These are phyloP conservation scores for Paracoccidioides lutzii DNA, from an alignment of 2,329 filamentous ascomycete genomes.

Conservation along the genomic window DNA sequence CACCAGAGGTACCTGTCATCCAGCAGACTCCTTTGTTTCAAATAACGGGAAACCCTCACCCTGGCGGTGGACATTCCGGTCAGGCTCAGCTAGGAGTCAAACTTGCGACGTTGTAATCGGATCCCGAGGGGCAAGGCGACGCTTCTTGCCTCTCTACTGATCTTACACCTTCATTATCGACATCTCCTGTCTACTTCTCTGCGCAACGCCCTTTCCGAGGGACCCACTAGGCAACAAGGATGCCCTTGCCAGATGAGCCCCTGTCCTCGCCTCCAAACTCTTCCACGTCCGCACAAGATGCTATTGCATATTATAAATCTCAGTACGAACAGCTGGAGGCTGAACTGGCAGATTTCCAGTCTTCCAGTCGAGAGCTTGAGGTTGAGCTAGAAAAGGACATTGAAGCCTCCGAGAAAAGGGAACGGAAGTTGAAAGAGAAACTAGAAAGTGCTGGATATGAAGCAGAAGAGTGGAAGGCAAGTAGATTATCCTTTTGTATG, in stretches of 20 bases:
- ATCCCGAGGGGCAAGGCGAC: too few relatives aligned
- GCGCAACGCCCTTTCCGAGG: not conserved
- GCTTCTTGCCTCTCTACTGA: not conserved
- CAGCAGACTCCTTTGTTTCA: not conserved
- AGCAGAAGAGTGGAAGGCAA: conserved; percentile 96
- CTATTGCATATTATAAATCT: conserved; percentile 84
- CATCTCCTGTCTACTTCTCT: not conserved
- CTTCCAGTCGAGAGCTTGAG: conserved; percentile 87
- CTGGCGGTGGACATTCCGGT: not conserved
- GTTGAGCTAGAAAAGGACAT: conserved; percentile 92
- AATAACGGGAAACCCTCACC: not conserved
- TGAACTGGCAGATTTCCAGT: conserved; percentile 85
- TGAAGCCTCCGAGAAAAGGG: conserved; percentile 85
- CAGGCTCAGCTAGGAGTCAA: not conserved
- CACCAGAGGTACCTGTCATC: too few relatives aligned
- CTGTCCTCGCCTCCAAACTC: conserved; percentile 25
- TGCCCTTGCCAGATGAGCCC: conserved; percentile 6
- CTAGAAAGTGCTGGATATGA: conserved; percentile 74
- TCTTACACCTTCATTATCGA: not conserved
- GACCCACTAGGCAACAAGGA: not conserved
- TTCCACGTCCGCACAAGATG: conserved; percentile 47
- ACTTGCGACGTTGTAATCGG: not conserved
- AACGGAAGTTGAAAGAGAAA: conserved; percentile 74
- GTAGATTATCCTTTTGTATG: conserved; percentile 15
- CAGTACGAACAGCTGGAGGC: conserved; percentile 88